phyloP scores from a whole-genome alignment of 2,329 filamentous ascomycete genomes.

The Colletotrichum shisoi region DNA sequence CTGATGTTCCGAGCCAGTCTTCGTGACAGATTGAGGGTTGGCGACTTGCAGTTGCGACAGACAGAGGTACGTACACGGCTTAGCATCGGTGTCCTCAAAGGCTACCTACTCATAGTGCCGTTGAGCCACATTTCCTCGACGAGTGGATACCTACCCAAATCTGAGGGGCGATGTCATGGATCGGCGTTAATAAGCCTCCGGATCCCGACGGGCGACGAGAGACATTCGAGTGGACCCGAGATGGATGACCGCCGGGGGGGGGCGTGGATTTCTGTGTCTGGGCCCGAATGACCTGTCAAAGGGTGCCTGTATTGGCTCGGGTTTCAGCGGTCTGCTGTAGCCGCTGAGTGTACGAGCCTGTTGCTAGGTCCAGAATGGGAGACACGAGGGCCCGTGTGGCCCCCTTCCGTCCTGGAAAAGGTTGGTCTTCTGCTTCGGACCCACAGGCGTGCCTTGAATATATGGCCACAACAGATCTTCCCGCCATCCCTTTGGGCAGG shows the following conservation, averaged over 20 bases:
- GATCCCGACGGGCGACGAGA: slow-evolving; percentile 24
- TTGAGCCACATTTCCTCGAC: slow-evolving; percentile 38
- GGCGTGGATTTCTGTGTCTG: background rate
- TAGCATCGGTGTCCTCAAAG: slow-evolving; percentile 39
- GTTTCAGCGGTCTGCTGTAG: slow-evolving; percentile 17
- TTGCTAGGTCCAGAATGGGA: slow-evolving; percentile 10
- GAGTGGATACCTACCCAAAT: slow-evolving; percentile 11
- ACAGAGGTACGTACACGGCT: slow-evolving; percentile 36
- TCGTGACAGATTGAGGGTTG: slow-evolving; percentile 17
- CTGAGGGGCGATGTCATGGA: slow-evolving; percentile 24
- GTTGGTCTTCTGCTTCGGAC: slow-evolving; percentile 19
- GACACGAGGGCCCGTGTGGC: slow-evolving; percentile 22
- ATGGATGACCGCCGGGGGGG: background rate
- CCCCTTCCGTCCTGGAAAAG: background rate
- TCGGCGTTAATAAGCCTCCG: slow-evolving; percentile 30
- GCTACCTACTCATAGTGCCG: slow-evolving; percentile 3
- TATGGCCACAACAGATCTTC: slow-evolving; percentile 33
- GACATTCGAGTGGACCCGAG: background rate
- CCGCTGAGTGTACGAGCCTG: slow-evolving; percentile 18
- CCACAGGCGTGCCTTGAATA: slow-evolving; percentile 29
- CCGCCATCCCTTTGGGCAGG: slow-evolving; percentile 32
- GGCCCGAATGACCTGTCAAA: slow-evolving; percentile 13
- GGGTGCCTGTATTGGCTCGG: slow-evolving; percentile 7
- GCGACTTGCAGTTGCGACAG: slow-evolving; percentile 25
- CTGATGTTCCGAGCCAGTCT: slow-evolving; percentile 18